Evolutionary conservation across 2,329 filamentous ascomycete species (phyloP).

Genomic region (Aspergillus pseudotamarii): DNA sequence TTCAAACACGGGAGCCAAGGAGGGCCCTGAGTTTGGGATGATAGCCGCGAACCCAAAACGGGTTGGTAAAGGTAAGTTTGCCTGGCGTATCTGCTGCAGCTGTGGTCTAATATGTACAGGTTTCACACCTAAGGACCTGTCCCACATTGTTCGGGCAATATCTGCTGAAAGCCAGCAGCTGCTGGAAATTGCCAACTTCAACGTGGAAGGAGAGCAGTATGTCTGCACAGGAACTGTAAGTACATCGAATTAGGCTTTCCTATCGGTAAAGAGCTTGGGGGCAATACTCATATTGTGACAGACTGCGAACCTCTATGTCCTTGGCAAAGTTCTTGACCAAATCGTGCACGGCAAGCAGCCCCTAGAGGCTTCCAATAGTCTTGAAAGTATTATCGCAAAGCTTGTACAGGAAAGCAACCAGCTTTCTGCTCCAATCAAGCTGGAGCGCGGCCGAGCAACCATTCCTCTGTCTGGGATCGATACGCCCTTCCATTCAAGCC

Average conservation of each 20-base stretch:
- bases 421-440: constrained; percentile 73
- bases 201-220: constrained; percentile 68
- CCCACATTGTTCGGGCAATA: constrained; percentile 83
- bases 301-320: constrained; percentile 20
- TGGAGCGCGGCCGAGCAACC: constrained; percentile 89
- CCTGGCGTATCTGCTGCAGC: not conserved
- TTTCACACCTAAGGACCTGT: not conserved
- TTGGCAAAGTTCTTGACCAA: constrained; percentile 19
- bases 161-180: constrained; percentile 88
- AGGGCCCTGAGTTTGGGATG: constrained; percentile 61
- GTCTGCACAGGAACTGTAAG: constrained; percentile 62
- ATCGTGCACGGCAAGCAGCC: constrained; percentile 11
- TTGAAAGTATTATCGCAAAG: too few relatives aligned
- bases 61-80: constrained; percentile 16
- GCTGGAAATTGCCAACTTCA: constrained; percentile 96
- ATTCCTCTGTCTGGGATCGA: constrained; percentile 86
- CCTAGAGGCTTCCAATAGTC: too few relatives aligned
- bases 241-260: not conserved
- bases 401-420: not conserved
- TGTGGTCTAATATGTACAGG: not conserved
- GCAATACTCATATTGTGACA: not conserved
- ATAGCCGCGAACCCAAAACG: constrained; percentile 22
- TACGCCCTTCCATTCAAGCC: constrained; percentile 96
- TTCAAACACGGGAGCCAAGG: constrained; percentile 88
- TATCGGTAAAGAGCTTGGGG: too few relatives aligned